Percentiles rank a stretch among this genome's conserved stretches.
Evolutionary conservation across 1,139 yeast species (phyloP).

Genomic region (Saccharomyces hybrid): DNA sequence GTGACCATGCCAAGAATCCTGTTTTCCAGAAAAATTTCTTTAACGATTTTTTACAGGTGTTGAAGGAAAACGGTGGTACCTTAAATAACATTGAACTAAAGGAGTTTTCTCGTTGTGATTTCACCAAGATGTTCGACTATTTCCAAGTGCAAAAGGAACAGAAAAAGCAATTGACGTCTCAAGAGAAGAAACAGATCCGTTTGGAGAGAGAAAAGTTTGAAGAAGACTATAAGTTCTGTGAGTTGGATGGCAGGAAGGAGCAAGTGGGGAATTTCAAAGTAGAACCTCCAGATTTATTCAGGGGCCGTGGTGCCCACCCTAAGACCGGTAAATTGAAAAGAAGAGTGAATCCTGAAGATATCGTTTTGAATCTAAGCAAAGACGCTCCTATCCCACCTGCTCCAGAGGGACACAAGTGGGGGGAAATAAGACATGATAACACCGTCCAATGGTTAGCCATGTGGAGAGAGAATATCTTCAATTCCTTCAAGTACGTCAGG

Average conservation of each 20-base stretch:
- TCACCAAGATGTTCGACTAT: constrained; percentile 61
- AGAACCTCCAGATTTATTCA: constrained; percentile 92
- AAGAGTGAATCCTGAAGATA: constrained; percentile 86
- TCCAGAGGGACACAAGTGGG: constrained; percentile 88
- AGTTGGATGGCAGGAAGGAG: constrained; percentile 80
- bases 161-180: constrained; percentile 56
- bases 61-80: constrained; percentile 63
- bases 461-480: constrained; percentile 92
- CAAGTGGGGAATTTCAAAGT: constrained; percentile 89
- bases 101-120: constrained; percentile 68
- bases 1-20: constrained; percentile 85
- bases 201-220: constrained; percentile 67
- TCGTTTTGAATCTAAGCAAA: constrained; percentile 72
- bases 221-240: constrained; percentile 74
- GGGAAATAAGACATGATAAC: constrained; percentile 77
- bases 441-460: constrained; percentile 94
- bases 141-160: constrained; percentile 66
- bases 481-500: constrained; percentile 76
- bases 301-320: constrained; percentile 97
- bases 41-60: constrained; percentile 60
- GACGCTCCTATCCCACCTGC: constrained; percentile 70
- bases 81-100: constrained; percentile 40
- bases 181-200: constrained; percentile 66
- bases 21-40: constrained; percentile 83
- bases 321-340: constrained; percentile 82